These are phyloP conservation scores for Penicillium goetzii DNA, from an alignment of 495 filamentous ascomycete species.

Conservation along the genomic window DNA sequence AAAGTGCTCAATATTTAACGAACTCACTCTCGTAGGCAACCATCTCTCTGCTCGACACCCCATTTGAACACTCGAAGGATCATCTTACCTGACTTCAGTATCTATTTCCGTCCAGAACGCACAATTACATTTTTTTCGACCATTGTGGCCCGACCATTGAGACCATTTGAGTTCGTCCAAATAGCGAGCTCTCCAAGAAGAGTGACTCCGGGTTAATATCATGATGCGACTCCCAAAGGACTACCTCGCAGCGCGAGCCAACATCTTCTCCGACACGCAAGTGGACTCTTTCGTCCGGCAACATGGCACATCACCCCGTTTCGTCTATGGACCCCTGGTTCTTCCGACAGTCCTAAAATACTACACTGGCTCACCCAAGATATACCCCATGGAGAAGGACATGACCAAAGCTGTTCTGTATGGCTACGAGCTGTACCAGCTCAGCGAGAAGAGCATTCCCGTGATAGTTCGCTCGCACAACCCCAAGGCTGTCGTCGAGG, in stretches of 20 bases:
- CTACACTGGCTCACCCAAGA: constrained; percentile 23
- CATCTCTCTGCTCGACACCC: neutral
- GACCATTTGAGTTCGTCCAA: too few relatives aligned
- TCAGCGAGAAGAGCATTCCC: neutral
- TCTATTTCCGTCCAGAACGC: neutral
- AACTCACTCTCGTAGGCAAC: neutral
- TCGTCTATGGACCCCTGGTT: constrained; percentile 29
- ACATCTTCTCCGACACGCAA: constrained; percentile 20
- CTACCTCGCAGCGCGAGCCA: neutral
- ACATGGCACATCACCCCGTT: neutral
- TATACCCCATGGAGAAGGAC: constrained; percentile 15
- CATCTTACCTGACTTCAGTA: neutral
- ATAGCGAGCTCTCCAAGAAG: constrained; percentile 2
- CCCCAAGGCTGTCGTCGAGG: neutral
- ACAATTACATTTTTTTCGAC: too few relatives aligned
- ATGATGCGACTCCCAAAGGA: neutral
- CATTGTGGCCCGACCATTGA: too few relatives aligned
- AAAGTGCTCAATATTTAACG: neutral
- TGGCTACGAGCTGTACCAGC: constrained; percentile 19
- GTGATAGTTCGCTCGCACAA: neutral
- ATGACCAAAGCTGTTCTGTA: constrained; percentile 33
- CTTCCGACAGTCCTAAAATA: constrained; percentile 37
- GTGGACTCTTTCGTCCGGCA: neutral
- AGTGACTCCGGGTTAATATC: neutral
- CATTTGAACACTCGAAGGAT: neutral